Evolutionary conservation across 306 rosid species (phyloP), one percentile per base, ranked within the genome.

Genomic region (Dryas alaskensis): DNA sequence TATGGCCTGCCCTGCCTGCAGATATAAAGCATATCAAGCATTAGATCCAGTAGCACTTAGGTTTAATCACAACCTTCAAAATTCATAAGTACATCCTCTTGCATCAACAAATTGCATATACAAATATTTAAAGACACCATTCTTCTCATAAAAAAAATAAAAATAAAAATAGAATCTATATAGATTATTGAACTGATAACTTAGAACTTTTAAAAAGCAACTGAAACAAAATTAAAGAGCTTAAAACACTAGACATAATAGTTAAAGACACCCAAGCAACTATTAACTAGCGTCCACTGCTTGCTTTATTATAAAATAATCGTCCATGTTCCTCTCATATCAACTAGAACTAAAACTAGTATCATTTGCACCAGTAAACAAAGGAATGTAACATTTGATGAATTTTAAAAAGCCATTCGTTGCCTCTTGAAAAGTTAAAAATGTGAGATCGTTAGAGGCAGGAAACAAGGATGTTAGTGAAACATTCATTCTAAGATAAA

Each of bases 1-100:
- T 70, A 91, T 49, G 70, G 89, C 77, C 78, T 91, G 98, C 43
- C 98, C 96, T 74, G 75, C 92, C 98, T 93, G 89, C 80, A 81
- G 69, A 80, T 67, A 62, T 73, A 57, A 76, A 71, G 67, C 70
- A 73, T 40, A 49, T 46, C 42, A 60, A 72, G 6, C 0, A 65
- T 59, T 51, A 75, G 69, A 49, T 63, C 52, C 69, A 27, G 50
- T 10, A 66, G 25, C 14, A 16, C 7, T 27, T 11, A 2, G 19
- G 31, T 50, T 61, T 17, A 51, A 3, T 16, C 27, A 71, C 44
- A 47, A 16, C 37, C 37, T 25, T 46, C 57, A 47, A 17, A 47
- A 65, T 51, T 3, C 40, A 49, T 22, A 11, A 37, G 47, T 13
- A 25, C 19, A 51, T 8, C 25, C 60, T 37, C 60, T 13, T 14